Evolutionary conservation across 2,329 filamentous ascomycete species (phyloP).

Genomic region (Lasiodiplodia sp.): DNA sequence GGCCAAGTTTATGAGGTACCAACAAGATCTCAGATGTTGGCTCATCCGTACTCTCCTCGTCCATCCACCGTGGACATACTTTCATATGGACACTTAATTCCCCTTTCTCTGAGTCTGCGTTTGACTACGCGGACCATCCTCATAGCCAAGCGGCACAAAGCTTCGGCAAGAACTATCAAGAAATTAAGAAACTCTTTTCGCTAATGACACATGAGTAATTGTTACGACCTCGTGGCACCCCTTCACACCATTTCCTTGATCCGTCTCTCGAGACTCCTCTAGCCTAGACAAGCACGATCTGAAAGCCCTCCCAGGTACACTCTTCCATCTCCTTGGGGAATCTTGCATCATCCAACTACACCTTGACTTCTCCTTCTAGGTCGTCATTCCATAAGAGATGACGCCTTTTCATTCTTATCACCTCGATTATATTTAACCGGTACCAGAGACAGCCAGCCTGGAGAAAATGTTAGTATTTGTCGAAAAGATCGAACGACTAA

Average conservation of each 20-base stretch:
- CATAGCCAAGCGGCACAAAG: not conserved
- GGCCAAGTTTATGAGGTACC: too few relatives aligned
- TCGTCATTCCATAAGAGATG: not conserved
- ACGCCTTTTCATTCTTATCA: not conserved
- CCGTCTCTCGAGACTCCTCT: not conserved
- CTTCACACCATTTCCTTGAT: not conserved
- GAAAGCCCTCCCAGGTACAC: not conserved
- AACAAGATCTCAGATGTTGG: too few relatives aligned
- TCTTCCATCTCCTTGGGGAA: constrained; percentile 6
- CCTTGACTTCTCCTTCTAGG: not conserved
- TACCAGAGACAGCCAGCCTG: constrained; percentile 32
- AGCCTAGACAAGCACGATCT: too few relatives aligned
- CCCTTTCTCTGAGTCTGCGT: too few relatives aligned
- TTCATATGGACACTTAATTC: not conserved
- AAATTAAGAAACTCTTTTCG: constrained; percentile 26
- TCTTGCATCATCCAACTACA: not conserved
- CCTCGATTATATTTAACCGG: not conserved
- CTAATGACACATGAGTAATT: constrained; percentile 26
- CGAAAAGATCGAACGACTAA: not conserved
- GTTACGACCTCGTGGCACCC: not conserved
- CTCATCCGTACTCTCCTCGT: too few relatives aligned
- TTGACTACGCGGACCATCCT: not conserved
- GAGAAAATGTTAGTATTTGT: not conserved
- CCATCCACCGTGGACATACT: too few relatives aligned
- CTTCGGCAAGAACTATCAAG: not conserved